phyloP scores from a whole-genome alignment of 176 grass and related monocot genomes.

The bread wheat (Triticum aestivum) region DNA sequence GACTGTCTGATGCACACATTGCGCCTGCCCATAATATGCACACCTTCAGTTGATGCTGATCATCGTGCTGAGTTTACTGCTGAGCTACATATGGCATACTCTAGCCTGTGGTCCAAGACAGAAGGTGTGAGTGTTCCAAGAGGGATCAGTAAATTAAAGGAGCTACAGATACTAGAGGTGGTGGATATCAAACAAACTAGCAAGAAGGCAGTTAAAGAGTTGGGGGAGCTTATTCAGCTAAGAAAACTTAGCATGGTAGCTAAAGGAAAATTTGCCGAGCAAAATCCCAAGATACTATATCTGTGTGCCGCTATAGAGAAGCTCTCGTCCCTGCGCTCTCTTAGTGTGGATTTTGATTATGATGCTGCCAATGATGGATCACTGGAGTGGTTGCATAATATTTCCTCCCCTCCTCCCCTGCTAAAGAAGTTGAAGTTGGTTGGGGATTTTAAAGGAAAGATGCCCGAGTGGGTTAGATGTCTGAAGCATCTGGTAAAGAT shows the following conservation, averaged over 20 bases:
- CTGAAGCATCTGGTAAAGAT: no score
- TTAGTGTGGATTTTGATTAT: not conserved
- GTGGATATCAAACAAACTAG: conserved; percentile 7
- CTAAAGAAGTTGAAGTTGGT: no score
- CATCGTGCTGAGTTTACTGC: not conserved
- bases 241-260: not conserved
- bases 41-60: no score
- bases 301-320: not conserved
- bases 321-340: not conserved
- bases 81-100: no score
- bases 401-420: no score
- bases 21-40: no score
- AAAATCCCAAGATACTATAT: not conserved
- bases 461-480: no score
- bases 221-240: conserved; percentile 19
- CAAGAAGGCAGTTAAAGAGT: not conserved
- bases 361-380: not conserved
- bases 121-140: not conserved
- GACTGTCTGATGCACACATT: no score
- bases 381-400: no score
- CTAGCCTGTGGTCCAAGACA: no score
- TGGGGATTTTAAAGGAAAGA: no score
- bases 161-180: conserved; percentile 14
- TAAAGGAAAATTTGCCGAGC: no score
- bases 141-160: not conserved